phyloP scores from a whole-genome alignment of 2,329 filamentous ascomycete species.

The Colletotrichum sojae region DNA sequence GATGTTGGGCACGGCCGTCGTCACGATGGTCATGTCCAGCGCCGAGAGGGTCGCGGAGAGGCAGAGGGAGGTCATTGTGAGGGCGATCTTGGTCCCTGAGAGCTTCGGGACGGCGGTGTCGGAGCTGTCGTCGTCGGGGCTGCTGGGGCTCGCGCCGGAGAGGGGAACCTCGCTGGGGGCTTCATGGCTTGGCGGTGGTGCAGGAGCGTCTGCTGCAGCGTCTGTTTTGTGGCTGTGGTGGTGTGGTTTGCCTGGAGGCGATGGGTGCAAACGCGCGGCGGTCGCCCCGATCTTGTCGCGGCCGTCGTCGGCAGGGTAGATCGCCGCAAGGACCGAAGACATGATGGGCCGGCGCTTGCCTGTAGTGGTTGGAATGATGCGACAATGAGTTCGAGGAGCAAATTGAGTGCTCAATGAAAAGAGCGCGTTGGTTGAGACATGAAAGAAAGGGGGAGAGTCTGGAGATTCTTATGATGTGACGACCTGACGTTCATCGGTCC shows the following conservation, averaged over 20 bases:
- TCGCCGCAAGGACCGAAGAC: conserved; percentile 1
- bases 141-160: neutral
- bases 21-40: conserved; percentile 66
- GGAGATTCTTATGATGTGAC: no score
- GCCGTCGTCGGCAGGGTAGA: conserved; percentile 2
- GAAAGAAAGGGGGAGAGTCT: no score
- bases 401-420: no score
- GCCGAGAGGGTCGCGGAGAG: conserved; percentile 57
- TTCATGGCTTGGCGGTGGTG: neutral
- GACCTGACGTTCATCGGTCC: no score
- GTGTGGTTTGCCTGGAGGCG: no score
- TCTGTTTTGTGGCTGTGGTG: neutral
- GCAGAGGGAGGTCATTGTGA: conserved; percentile 54
- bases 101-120: conserved; percentile 1
- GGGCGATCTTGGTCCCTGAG: conserved; percentile 39
- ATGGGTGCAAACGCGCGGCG: neutral
- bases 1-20: conserved; percentile 64
- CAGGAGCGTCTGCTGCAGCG: neutral
- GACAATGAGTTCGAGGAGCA: no score
- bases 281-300: neutral
- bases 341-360: neutral
- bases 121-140: neutral
- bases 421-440: no score
- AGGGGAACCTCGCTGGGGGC: neutral
- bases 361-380: no score